Conservation (phyloP, 2,329 filamentous ascomycete genomes). For the Ceratocystis lukuohia region DNA sequence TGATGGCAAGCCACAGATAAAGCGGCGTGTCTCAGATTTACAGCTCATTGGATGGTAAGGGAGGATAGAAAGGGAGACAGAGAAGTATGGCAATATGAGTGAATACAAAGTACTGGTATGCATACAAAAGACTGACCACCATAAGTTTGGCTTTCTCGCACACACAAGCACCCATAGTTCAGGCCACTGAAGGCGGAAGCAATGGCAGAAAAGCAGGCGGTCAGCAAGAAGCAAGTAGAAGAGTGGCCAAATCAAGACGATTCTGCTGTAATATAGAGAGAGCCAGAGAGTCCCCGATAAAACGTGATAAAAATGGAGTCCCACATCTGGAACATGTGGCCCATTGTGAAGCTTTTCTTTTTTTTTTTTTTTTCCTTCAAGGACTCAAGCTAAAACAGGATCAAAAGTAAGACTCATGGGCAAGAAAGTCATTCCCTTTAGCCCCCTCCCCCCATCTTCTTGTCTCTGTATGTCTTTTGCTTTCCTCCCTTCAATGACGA, state of each 20-base stretch:
- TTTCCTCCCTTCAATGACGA: slow-evolving; percentile 4
- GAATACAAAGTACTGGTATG: too few species aligned
- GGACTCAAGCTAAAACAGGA: not conserved
- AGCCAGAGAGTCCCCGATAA: not conserved
- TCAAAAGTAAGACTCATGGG: not conserved
- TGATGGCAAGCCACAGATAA: not conserved
- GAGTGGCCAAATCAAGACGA: too few species aligned
- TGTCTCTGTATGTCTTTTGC: too few species aligned
- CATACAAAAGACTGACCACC: not conserved
- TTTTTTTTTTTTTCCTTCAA: not conserved
- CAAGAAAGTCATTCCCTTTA: not conserved
- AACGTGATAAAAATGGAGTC: not conserved
- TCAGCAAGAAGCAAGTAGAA: not conserved
- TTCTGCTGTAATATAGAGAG: too few species aligned
- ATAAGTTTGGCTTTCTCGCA: not conserved
- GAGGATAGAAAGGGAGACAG: not conserved
- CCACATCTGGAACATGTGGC: not conserved
- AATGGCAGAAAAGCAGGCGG: not conserved
- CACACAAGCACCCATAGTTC: not conserved
- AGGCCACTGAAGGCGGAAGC: not conserved
- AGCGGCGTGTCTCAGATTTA: slow-evolving; percentile 2
- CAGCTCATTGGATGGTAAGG: not conserved
- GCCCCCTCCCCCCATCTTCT: not conserved
- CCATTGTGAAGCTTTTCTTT: not conserved
- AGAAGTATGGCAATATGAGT: not conserved